A percentile compares a stretch with the other conserved stretches of the same genome.
Evolutionary conservation across 345 rosid genomes (phyloP).

Genomic region (Citrus hindsii): DNA sequence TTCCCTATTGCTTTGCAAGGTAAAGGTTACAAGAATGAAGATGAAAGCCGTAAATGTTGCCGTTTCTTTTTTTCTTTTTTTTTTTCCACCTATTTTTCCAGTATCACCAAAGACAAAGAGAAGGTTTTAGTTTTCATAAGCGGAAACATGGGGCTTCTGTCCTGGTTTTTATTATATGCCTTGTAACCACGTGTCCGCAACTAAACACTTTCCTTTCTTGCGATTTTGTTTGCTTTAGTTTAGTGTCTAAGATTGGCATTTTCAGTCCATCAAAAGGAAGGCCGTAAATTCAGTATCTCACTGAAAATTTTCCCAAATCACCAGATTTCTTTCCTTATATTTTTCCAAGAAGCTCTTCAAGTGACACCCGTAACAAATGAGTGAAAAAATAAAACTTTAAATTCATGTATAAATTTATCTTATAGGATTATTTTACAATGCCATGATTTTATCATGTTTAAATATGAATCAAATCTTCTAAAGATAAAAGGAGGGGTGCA

Average conservation of each 20-base stretch:
- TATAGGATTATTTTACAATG: too few relatives aligned
- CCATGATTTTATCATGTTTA: too few relatives aligned
- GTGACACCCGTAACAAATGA: too few relatives aligned
- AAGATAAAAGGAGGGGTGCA: too few relatives aligned
- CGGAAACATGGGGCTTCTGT: neutral
- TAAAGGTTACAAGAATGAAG: neutral
- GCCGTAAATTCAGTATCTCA: neutral
- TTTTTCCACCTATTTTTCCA: neutral
- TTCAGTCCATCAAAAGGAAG: neutral
- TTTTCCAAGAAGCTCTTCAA: neutral
- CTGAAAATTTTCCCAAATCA: neutral
- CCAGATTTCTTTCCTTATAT: neutral
- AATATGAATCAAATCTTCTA: too few relatives aligned
- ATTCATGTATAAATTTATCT: too few relatives aligned
- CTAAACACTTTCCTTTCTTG: neutral
- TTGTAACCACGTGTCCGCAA: neutral
- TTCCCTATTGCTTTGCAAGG: neutral
- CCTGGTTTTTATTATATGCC: neutral
- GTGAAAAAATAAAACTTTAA: neutral
- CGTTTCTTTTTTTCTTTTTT: neutral
- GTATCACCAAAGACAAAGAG: neutral
- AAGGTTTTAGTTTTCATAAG: neutral
- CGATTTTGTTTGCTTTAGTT: neutral
- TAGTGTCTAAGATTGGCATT: neutral
- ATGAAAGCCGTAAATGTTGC: neutral